Conservation (phyloP, 2,329 filamentous ascomycete species). For the Diaporthe capsici region DNA sequence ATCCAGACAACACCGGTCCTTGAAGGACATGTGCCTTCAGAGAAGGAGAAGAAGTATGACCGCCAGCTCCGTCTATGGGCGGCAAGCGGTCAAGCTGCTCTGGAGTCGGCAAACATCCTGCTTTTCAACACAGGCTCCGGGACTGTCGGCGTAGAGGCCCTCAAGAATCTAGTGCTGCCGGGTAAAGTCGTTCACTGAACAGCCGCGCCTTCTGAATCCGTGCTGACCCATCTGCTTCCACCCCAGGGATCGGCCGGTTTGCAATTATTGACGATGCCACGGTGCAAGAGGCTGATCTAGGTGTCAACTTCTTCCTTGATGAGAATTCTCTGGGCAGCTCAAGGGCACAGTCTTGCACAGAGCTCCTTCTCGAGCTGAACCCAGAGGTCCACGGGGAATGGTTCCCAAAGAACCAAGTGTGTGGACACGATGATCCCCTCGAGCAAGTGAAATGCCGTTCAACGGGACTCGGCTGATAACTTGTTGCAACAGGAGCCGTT, state of each 20-base stretch:
- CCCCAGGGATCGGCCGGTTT: constrained; percentile 84
- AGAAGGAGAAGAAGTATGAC: constrained; percentile 87
- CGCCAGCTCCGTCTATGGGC: constrained; percentile 96
- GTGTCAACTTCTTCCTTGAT: constrained; percentile 97
- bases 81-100: constrained; percentile 87
- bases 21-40: constrained; percentile 62
- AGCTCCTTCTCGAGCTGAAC: constrained; percentile 88
- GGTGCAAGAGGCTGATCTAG: constrained; percentile 87
- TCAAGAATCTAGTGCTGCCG: constrained; percentile 97
- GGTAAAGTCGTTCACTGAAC: constrained; percentile 60
- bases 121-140: constrained; percentile 90
- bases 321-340: constrained; percentile 81
- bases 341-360: constrained; percentile 83
- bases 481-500: constrained; percentile 38
- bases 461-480: constrained; percentile 37
- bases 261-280: constrained; percentile 86
- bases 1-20: constrained; percentile 63
- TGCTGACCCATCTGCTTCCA: background rate
- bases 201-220: background rate
- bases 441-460: background rate
- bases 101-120: constrained; percentile 93
- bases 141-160: constrained; percentile 87
- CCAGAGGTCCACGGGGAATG: constrained; percentile 89
- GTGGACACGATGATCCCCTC: background rate
- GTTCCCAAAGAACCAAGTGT: constrained; percentile 65